phyloP scores from a whole-genome alignment of 805 yeast genomes.

The Kodamaea hsintzibuensis region DNA sequence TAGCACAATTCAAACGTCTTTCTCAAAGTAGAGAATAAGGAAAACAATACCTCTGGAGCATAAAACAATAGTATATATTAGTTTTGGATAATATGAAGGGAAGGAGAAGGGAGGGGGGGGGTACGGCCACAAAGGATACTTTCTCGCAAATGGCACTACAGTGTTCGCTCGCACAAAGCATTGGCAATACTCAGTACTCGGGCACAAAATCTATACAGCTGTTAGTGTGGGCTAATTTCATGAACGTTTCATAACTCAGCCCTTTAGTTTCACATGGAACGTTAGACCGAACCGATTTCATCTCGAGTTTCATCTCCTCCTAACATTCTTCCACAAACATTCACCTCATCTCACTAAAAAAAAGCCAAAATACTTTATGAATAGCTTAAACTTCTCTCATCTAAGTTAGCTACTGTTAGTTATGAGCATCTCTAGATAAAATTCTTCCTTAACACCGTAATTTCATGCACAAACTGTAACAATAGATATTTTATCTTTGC shows the following conservation, averaged over 20 bases:
- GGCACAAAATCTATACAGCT: background rate
- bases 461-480: background rate
- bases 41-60: too few species aligned
- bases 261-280: background rate
- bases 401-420: background rate
- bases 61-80: too few species aligned
- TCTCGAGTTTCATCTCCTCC: background rate
- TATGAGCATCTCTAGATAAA: background rate
- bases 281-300: background rate
- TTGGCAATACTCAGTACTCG: background rate
- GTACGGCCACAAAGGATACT: too few species aligned
- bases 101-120: too few species aligned
- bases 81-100: too few species aligned
- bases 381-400: background rate
- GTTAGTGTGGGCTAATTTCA: background rate
- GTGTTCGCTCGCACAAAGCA: background rate
- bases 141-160: too few species aligned
- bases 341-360: background rate
- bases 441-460: background rate
- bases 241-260: background rate
- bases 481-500: too few species aligned
- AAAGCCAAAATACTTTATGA: background rate
- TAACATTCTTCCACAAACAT: background rate
- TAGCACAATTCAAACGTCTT: too few species aligned
- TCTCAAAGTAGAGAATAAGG: too few species aligned